A percentile compares a stretch with the other conserved stretches of the same genome.
These are phyloP conservation scores for Elsinoe necatrix DNA, from an alignment of 2,329 filamentous ascomycete species.

Conservation along the genomic window DNA sequence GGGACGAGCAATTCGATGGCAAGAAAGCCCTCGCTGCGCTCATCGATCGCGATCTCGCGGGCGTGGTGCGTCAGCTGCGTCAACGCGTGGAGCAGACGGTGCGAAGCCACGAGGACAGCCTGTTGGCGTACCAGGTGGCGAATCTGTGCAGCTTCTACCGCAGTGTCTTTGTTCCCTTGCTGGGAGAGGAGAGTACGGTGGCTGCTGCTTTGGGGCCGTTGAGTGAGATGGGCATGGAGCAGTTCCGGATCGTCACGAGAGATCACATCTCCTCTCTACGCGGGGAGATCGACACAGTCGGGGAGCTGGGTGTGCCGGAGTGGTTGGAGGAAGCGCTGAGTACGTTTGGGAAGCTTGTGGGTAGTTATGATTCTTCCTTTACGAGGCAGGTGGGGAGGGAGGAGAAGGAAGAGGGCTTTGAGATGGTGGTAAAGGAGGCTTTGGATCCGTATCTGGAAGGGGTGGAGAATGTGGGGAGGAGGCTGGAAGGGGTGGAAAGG, in stretches of 20 bases:
- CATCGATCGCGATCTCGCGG: conserved; percentile 75
- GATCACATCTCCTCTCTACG: conserved; percentile 72
- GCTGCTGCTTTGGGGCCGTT: conserved; percentile 60
- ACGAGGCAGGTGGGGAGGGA: conserved; percentile 43
- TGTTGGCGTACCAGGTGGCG: conserved; percentile 79
- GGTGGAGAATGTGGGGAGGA: conserved; percentile 60
- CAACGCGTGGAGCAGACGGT: conserved; percentile 88
- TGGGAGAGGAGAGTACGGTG: conserved; percentile 61
- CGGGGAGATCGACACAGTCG: conserved; percentile 58
- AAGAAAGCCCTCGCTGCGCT: conserved; percentile 73
- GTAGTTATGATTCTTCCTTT: conserved; percentile 77
- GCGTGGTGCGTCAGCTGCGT: conserved; percentile 73
- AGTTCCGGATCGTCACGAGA: conserved; percentile 72
- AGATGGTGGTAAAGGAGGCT: conserved; percentile 65
- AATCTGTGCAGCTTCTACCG: conserved; percentile 87
- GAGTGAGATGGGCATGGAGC: conserved; percentile 67
- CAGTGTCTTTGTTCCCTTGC: conserved; percentile 70
- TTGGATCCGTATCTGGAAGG: conserved; percentile 77
- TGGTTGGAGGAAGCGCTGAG: conserved; percentile 76
- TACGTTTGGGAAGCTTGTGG: conserved; percentile 69
- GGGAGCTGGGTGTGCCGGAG: conserved; percentile 67
- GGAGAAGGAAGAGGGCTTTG: conserved; percentile 55
- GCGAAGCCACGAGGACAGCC: conserved; percentile 82
- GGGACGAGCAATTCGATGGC: conserved; percentile 60
- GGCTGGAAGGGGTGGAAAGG: conserved; percentile 48